A percentile compares a stretch with the other conserved stretches of the same genome.
Conservation (phyloP, 2,329 filamentous ascomycete species). For the Microsporum ferrugineum region DNA sequence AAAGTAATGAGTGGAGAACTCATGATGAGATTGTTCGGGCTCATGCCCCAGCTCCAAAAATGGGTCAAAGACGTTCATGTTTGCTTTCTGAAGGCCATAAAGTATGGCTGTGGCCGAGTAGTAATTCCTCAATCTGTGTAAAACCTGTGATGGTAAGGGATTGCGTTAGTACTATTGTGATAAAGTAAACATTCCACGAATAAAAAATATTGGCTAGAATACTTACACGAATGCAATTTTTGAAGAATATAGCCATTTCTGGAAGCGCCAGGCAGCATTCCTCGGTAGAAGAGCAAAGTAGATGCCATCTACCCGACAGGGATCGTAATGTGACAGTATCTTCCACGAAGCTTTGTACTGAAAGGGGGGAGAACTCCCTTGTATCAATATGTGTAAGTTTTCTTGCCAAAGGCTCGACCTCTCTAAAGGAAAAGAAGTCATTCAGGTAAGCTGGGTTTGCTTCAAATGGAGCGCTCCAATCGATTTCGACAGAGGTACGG, state of each 20-base stretch:
- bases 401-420: conserved; percentile 24
- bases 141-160: conserved; percentile 16
- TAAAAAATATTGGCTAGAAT: neutral
- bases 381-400: conserved; percentile 24
- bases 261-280: conserved; percentile 31
- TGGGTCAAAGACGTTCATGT: conserved; percentile 8
- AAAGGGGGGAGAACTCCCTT: conserved; percentile 22
- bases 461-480: conserved; percentile 27
- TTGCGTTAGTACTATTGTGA: neutral
- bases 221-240: conserved; percentile 28
- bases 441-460: conserved; percentile 25
- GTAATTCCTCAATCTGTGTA: conserved; percentile 25
- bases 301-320: conserved; percentile 24
- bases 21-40: neutral
- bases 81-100: conserved; percentile 27
- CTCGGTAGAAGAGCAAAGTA: conserved; percentile 25
- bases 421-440: conserved; percentile 24
- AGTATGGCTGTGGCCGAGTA: conserved; percentile 29
- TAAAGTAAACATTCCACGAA: neutral
- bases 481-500: conserved; percentile 24
- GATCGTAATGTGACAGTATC: conserved; percentile 16
- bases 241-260: conserved; percentile 23
- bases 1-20: conserved; percentile 15
- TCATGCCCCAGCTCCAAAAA: neutral
- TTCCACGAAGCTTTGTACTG: conserved; percentile 17